Conservation (phyloP, 805 yeast species). For the Wickerhamiella kazuoi region DNA sequence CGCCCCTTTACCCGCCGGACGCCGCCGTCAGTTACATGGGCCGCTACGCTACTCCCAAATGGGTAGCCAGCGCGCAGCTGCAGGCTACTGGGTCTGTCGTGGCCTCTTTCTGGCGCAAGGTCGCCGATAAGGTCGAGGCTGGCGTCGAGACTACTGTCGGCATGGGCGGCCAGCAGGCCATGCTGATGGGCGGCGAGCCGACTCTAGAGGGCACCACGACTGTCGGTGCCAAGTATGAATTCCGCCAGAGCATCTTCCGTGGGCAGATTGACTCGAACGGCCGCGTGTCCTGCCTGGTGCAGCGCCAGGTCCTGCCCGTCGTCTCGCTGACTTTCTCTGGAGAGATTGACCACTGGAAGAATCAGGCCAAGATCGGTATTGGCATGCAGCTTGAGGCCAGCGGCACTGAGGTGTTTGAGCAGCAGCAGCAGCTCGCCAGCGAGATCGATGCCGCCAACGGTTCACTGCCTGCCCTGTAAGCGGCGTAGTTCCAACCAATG, state of each 20-base stretch:
- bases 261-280: slow-evolving; percentile 87
- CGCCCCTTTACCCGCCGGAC: slow-evolving; percentile 69
- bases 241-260: slow-evolving; percentile 88
- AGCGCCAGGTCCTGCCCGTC: slow-evolving; percentile 85
- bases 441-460: slow-evolving; percentile 3
- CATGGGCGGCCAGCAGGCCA: slow-evolving; percentile 32
- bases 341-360: slow-evolving; percentile 75
- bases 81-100: slow-evolving; percentile 82
- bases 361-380: slow-evolving; percentile 68
- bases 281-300: slow-evolving; percentile 77
- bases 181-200: slow-evolving; percentile 67
- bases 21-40: slow-evolving; percentile 79
- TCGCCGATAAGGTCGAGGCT: slow-evolving; percentile 73
- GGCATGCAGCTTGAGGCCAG: slow-evolving; percentile 95
- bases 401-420: slow-evolving; percentile 69
- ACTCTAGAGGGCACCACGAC: slow-evolving; percentile 83
- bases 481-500: neutral
- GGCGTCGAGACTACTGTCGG: slow-evolving; percentile 20
- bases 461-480: neutral
- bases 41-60: slow-evolving; percentile 71
- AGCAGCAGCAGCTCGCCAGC: slow-evolving; percentile 19
- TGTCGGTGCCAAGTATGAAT: slow-evolving; percentile 92
- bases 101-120: slow-evolving; percentile 87
- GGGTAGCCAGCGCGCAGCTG: slow-evolving; percentile 88
- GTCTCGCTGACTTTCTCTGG: slow-evolving; percentile 77